phyloP scores from a whole-genome alignment of 805 yeast genomes.

The Komagataella phaffii region DNA sequence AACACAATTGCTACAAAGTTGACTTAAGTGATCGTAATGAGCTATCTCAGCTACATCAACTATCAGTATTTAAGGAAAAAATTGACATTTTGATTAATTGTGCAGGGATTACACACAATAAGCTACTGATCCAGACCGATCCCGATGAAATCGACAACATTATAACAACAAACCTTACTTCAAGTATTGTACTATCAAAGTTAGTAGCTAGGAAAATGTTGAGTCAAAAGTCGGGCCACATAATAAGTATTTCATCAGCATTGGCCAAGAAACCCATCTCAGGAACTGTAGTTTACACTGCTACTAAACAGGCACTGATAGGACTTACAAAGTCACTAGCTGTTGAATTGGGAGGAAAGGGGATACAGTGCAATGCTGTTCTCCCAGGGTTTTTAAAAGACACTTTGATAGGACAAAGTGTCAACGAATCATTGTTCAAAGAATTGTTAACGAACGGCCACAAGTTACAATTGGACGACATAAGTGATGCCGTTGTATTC shows the following conservation, averaged over 20 bases:
- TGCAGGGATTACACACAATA: constrained; percentile 52
- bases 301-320: constrained; percentile 57
- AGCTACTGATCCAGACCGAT: constrained; percentile 31
- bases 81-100: constrained; percentile 43
- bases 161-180: constrained; percentile 40
- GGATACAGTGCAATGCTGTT: constrained; percentile 49
- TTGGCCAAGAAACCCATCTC: constrained; percentile 29
- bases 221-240: constrained; percentile 11
- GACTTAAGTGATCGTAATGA: constrained; percentile 7
- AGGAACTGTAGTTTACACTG: constrained; percentile 57
- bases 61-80: constrained; percentile 6
- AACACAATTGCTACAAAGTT: constrained; percentile 7
- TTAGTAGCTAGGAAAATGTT: constrained; percentile 38
- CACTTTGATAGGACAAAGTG: constrained; percentile 49
- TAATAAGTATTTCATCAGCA: constrained; percentile 58
- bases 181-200: constrained; percentile 49
- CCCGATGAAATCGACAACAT: constrained; percentile 27
- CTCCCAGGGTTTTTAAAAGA: constrained; percentile 55
- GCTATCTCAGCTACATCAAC: background rate
- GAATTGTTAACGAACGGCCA: constrained; percentile 4
- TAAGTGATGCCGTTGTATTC: constrained; percentile 10
- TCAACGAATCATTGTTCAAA: constrained; percentile 7
- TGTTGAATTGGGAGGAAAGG: constrained; percentile 36
- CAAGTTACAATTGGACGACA: constrained; percentile 9
- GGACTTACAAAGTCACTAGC: constrained; percentile 52